These are phyloP conservation scores for Taphrina sp. DNA, from an alignment of 1,139 yeast species.

Conservation along the genomic window DNA sequence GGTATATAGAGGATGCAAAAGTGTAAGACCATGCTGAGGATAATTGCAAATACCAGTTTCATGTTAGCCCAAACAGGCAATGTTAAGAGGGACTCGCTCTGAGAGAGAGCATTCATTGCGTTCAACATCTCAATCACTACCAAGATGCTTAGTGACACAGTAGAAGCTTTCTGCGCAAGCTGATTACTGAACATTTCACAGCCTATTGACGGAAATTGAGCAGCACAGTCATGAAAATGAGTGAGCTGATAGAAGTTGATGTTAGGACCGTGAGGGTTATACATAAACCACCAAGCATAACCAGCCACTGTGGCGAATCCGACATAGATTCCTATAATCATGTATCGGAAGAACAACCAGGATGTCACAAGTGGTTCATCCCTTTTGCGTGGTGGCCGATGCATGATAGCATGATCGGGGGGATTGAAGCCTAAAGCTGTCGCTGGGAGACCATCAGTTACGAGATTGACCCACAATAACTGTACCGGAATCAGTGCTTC, in stretches of 20 bases:
- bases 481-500: conserved; percentile 45
- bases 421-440: conserved; percentile 47
- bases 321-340: conserved; percentile 47
- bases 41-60: conserved; percentile 46
- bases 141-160: conserved; percentile 47
- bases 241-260: conserved; percentile 44
- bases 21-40: conserved; percentile 45
- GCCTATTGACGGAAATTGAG: conserved; percentile 44
- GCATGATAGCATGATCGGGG: conserved; percentile 43
- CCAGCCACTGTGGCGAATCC: conserved; percentile 50
- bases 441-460: conserved; percentile 46
- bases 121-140: conserved; percentile 49
- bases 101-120: conserved; percentile 47
- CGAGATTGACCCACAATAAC: conserved; percentile 45
- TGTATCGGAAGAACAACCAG: conserved; percentile 47
- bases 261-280: conserved; percentile 45
- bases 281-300: conserved; percentile 48
- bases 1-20: conserved; percentile 45
- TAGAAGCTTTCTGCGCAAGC: conserved; percentile 44
- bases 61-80: conserved; percentile 48
- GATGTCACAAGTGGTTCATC: conserved; percentile 47
- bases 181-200: conserved; percentile 44
- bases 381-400: conserved; percentile 43
- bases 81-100: conserved; percentile 46
- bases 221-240: conserved; percentile 45